Evolutionary conservation across 306 rosid species (phyloP).

Genomic region (Herpetospermum pedunculosum): DNA sequence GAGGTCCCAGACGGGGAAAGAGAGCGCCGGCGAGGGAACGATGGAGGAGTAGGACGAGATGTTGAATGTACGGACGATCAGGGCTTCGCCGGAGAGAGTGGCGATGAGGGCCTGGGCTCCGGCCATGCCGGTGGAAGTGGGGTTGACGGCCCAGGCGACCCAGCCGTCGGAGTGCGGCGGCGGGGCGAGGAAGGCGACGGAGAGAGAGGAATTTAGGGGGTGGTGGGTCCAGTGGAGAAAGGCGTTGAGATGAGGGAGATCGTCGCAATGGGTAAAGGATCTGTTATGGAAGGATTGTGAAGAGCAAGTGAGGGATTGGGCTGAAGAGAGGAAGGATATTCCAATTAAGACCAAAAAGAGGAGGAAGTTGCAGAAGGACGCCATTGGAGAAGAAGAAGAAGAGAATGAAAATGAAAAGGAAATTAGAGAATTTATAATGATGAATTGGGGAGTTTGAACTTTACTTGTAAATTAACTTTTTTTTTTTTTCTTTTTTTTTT

Average conservation of each 20-base stretch:
- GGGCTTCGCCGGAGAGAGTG: background rate
- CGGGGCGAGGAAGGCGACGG: constrained; percentile 44
- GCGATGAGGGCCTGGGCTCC: constrained; percentile 55
- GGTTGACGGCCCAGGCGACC: constrained; percentile 80
- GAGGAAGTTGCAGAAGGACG: background rate
- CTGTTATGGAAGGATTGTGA: constrained; percentile 26
- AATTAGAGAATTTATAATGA: too few species aligned
- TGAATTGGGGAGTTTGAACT: background rate
- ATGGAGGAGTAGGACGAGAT: constrained; percentile 5
- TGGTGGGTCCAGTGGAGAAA: constrained; percentile 49
- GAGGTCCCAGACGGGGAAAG: constrained; percentile 17
- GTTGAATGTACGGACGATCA: constrained; percentile 21
- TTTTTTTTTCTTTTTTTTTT: too few species aligned
- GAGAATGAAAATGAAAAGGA: too few species aligned
- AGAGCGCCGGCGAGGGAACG: background rate
- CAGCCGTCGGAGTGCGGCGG: constrained; percentile 34
- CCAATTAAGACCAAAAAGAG: background rate
- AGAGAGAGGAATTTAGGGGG: constrained; percentile 36
- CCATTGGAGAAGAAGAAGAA: background rate
- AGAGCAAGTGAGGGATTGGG: constrained; percentile 26
- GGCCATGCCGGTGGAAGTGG: constrained; percentile 29
- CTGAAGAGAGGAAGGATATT: constrained; percentile 15
- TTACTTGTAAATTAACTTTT: too few species aligned
- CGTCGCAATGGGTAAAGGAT: constrained; percentile 36
- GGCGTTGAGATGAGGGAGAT: constrained; percentile 34